phyloP scores from a whole-genome alignment of 2,329 filamentous ascomycete genomes.

The Xylariales sp. region DNA sequence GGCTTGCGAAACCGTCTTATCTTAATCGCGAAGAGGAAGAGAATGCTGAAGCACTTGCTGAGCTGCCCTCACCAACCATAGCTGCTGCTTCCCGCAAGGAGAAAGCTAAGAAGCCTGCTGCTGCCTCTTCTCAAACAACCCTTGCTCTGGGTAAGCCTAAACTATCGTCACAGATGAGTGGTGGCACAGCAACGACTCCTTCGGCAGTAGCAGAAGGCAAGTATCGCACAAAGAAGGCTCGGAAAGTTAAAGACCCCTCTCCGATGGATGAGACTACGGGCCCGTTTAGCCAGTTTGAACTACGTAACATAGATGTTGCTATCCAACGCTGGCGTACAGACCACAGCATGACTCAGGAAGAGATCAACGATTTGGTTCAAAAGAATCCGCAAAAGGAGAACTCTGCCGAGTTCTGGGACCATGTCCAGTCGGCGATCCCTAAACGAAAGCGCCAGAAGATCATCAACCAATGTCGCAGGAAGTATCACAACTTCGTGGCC shows the following conservation, averaged over 20 bases:
- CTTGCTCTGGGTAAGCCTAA: constrained; percentile 10
- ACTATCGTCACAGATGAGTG: constrained; percentile 14
- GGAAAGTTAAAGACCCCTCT: constrained; percentile 4
- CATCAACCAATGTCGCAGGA: constrained; percentile 53
- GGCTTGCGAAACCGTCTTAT: constrained; percentile 19
- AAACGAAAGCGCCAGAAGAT: constrained; percentile 48
- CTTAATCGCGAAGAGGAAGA: constrained; percentile 11
- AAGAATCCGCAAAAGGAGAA: constrained; percentile 14
- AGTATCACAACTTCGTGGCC: constrained; percentile 61
- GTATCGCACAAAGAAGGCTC: constrained; percentile 4
- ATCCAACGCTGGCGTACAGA: constrained; percentile 41
- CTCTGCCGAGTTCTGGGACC: constrained; percentile 43
- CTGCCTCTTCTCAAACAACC: constrained; percentile 1
- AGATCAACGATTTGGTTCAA: constrained; percentile 44
- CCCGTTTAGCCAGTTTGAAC: constrained; percentile 39
- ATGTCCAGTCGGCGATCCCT: constrained; percentile 43
- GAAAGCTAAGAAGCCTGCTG: neutral
- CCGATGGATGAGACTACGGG: constrained; percentile 21
- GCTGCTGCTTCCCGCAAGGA: constrained; percentile 13
- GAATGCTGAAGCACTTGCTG: constrained; percentile 5
- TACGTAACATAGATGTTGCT: constrained; percentile 32
- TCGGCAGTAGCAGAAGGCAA: neutral
- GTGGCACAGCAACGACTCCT: neutral
- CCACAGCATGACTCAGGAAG: constrained; percentile 34
- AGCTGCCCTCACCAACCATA: constrained; percentile 14